Base-by-base conservation (phyloP, 2,329 filamentous ascomycete genomes). In the Sordariomycetes sp. region DNA sequence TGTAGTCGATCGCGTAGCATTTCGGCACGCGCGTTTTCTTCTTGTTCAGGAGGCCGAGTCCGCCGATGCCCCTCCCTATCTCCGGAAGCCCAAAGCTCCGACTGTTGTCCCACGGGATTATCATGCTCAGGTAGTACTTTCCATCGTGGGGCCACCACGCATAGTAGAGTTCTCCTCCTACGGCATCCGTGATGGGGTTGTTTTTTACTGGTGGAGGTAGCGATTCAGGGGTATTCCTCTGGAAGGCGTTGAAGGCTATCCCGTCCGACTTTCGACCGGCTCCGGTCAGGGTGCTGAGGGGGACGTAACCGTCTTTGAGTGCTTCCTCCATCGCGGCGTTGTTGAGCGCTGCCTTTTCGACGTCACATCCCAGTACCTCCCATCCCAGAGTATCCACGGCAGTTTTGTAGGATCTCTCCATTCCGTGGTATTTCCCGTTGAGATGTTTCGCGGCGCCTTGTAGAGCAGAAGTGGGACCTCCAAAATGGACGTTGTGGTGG, bases 401-500 rank as follows among this genome's bases (percentile, higher is more conserved):
- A 20, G 55, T 28, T 10, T 52, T 42, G 10, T 61, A 57, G 10
- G 55, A 54, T 17, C 59, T 60, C 17, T 55, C 50, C 45, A 56
- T 48, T 3, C 58, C 58, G 42, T 62, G 61, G n/a, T 58, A 57
- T 1, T 32, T 45, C 4, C 56, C 58, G 24, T 61, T 56, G 5
- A 63, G 57, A 39, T 63, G 62, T 36, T 61, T 62, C 25, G 61
- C 58, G 12, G 61, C 62, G 10, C 59, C 60, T 4, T 36, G 50
- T 2, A 64, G 24, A 1, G 60, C 60, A 7, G 15, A 10, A 17
- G 2, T 36, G 34, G 61, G 58, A 24, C 57, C 50, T 25, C 59
- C 59, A 52, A 64, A 63, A 34, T 63, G 60, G 24, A 62, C 60
- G 10, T 54, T 59, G 24, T 64, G 62, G 36, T 63, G 56, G 15